phyloP scores from a whole-genome alignment of 208 protist species.

The Phytomonas francai region DNA sequence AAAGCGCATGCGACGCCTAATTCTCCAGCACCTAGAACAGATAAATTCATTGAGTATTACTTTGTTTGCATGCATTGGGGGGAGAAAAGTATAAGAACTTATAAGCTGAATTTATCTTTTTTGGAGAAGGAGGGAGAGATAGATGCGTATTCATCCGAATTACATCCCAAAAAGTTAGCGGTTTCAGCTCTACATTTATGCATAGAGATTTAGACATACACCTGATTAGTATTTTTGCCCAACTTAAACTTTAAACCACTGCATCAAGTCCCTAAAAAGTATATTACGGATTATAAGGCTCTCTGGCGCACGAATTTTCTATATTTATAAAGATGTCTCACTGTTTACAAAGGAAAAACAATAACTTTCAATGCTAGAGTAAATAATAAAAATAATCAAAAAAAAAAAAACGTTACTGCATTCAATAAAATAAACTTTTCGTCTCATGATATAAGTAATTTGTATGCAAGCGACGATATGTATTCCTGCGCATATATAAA shows the following conservation, averaged over 20 bases:
- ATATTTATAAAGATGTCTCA: background rate
- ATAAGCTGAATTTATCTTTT: background rate
- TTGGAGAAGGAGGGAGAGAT: background rate
- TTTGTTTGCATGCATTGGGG: background rate
- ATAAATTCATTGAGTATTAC: background rate
- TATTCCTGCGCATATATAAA: background rate
- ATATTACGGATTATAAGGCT: background rate
- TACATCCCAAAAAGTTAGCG: background rate
- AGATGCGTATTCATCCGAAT: background rate
- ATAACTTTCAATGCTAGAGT: background rate
- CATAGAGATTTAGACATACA: background rate
- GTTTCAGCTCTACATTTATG: background rate
- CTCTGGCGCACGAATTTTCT: no score
- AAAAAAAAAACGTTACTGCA: constrained; percentile 14
- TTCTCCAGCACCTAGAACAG: constrained; percentile 64
- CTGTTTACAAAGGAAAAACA: background rate
- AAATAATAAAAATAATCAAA: constrained; percentile 7
- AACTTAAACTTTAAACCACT: background rate
- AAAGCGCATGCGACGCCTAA: constrained; percentile 61
- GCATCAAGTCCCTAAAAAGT: background rate
- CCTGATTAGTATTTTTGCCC: background rate
- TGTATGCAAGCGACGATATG: background rate
- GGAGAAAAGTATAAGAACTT: constrained; percentile 1
- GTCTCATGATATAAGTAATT: background rate
- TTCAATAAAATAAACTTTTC: constrained; percentile 2